Base-by-base conservation (phyloP, 805 yeast genomes). In the Tetrapisispora fleetii region DNA sequence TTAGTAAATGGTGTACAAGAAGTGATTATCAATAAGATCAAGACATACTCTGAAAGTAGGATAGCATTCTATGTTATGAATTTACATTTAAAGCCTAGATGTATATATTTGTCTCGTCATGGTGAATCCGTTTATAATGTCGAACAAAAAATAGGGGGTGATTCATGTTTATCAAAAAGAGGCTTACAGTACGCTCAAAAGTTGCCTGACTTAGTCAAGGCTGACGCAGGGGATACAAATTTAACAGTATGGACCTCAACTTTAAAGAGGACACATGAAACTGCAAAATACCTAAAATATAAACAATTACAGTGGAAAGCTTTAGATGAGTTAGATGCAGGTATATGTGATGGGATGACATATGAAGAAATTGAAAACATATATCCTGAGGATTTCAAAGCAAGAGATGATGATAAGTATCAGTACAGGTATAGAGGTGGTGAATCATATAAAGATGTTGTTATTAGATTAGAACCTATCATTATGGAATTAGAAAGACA, bases 401-500 rank as follows among this genome's bases (percentile, higher is more conserved):
- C 96, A 8, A 78, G 99, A 51, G 99, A 93, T 64, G 96, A 86
- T 55, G 85, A 93, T 70, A 93, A 93, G 70, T 93, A 85, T 64
- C 96, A 88, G 63, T 93, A 93, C 68, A 77, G 99, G 47, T 93
- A 93, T 67, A 78, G 96, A 40, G 98, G 98, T 11, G 99, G 99
- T 41, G 99, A 93, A 68, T 85, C 95, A 4, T 93, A 93, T 67
- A 78, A 96, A 50, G 99, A 93, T 59, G 95, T 93, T 38, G 96
- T 91, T 41, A 84, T 90, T 40, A 74, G 99, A 49, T 73, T 93
- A 49, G 99, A 93, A 64, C 99, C 99, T 5, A 89, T 93, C 55
- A 93, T 93, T 52, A 93, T 93, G 99, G 99, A 93, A 67, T 75
- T 93, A 54, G 99, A 93, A 69, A 81, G 97, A 51, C 98, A 91